These are phyloP conservation scores for Schizosaccharomyces lindneri DNA, from an alignment of 805 yeast genomes.

Conservation along the genomic window DNA sequence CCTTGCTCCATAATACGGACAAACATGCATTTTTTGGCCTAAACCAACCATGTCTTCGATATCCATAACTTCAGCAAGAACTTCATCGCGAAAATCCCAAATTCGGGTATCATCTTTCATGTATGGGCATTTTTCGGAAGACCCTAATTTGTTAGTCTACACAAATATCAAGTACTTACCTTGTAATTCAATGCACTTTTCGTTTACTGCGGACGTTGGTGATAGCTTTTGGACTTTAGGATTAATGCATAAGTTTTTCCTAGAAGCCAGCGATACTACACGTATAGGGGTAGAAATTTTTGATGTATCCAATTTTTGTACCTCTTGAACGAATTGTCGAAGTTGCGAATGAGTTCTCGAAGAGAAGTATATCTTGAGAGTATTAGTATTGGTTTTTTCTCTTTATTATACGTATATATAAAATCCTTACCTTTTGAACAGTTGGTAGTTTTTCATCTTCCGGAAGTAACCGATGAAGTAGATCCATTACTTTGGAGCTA, in stretches of 20 bases:
- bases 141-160: conserved; percentile 7
- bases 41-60: conserved; percentile 50
- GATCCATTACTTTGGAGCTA: background rate
- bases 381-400: background rate
- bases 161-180: conserved; percentile 16
- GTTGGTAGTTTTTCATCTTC: conserved; percentile 4
- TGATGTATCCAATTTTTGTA: conserved; percentile 35
- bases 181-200: conserved; percentile 54
- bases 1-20: conserved; percentile 66
- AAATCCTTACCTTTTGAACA: conserved; percentile 10
- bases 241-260: conserved; percentile 66
- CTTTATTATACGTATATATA: background rate
- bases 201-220: conserved; percentile 38
- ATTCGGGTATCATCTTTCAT: conserved; percentile 7
- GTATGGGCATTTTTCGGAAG: background rate
- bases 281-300: conserved; percentile 24
- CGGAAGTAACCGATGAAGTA: background rate
- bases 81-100: conserved; percentile 27
- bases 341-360: conserved; percentile 85
- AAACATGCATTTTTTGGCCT: conserved; percentile 32
- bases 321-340: conserved; percentile 52
- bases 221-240: conserved; percentile 27
- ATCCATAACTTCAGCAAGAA: conserved; percentile 35
- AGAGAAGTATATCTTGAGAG: conserved; percentile 32
- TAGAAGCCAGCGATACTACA: conserved; percentile 52